phyloP scores from a whole-genome alignment of 345 rosid genomes.

The Rhizophora mangle region DNA sequence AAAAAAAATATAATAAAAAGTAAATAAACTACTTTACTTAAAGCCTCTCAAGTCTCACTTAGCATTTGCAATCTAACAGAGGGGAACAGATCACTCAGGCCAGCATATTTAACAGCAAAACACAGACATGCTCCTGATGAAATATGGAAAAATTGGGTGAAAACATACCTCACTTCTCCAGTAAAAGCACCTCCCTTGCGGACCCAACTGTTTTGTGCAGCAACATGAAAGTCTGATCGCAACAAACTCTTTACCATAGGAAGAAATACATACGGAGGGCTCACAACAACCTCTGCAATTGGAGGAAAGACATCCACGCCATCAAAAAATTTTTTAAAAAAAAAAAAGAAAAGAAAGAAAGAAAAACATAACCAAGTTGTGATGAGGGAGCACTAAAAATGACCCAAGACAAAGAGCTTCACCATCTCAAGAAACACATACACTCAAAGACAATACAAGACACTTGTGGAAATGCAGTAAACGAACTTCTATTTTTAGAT shows the following conservation, averaged over 20 bases:
- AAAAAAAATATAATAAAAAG: too few relatives aligned
- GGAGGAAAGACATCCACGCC: not conserved
- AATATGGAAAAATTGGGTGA: not conserved
- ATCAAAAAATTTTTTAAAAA: not conserved
- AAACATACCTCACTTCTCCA: constrained; percentile 59
- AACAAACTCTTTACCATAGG: constrained; percentile 40
- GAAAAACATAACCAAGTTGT: too few relatives aligned
- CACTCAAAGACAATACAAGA: not conserved
- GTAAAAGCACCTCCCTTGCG: constrained; percentile 72
- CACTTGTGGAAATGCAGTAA: too few relatives aligned
- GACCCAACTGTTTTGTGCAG: constrained; percentile 73
- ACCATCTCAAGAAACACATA: too few relatives aligned
- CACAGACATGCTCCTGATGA: not conserved
- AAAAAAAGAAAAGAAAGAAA: not conserved
- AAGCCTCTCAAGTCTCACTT: not conserved
- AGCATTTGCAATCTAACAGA: not conserved
- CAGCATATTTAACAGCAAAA: not conserved
- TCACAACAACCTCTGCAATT: constrained; percentile 62
- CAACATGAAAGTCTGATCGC: constrained; percentile 56
- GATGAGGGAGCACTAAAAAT: not conserved
- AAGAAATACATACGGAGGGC: constrained; percentile 73
- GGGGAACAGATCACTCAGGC: not conserved
- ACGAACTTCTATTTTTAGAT: too few relatives aligned
- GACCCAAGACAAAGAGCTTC: too few relatives aligned
- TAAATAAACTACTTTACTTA: not conserved